Base-by-base conservation (phyloP, 2,329 filamentous ascomycete species). In the Calonectria pauciramosa region DNA sequence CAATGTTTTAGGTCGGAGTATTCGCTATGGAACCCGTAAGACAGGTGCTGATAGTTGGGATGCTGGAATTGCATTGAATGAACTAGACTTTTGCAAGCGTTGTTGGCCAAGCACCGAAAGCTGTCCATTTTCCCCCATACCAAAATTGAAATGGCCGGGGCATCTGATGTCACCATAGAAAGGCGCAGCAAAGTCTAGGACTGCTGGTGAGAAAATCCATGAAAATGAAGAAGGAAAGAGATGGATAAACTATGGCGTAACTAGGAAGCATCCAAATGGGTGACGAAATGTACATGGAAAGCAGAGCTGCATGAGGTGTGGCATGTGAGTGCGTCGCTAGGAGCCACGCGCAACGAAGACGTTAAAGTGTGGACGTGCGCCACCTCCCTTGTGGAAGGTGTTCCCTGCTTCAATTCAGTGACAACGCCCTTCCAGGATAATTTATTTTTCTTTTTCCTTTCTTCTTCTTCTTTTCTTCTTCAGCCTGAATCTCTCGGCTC, bases 351-450 rank as follows among this genome's bases (percentile, higher is more conserved):
- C 47, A 47, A 26, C 38, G 32, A 28, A 32, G 44, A 64, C 16
- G 34, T 44, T 32, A 28, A 47, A 41, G 59, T 26, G 18, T 47
- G 59, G 28, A 44, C 36, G 34, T 71, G 69, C 69, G 69, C 59
- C 69, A 71, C 69, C 69, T 71, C 60, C 69, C 69, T 71, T 54
- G 59, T 30, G 59, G 47, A 32, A 23, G 36, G 23, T n/a, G n/a
- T 54, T 63, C 66, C 68, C 68, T 70, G 68, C 68, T 36, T 70
- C 11, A 18, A 32, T 38, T 26, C 26, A 38, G 36, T 20, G 56
- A 63, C n/a, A 41, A 18, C 56, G 14, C n/a, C 38, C 56, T 41
- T 63, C 56, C 28, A 23, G 56, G 56, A 63, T 26, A 63, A 30
- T 63, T 41, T 11, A n/a, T 38, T 47, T n/a, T 47, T 28, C 34